Evolutionary conservation across 805 yeast species (phyloP).

Genomic region (Yamadazyma tumulicola): DNA sequence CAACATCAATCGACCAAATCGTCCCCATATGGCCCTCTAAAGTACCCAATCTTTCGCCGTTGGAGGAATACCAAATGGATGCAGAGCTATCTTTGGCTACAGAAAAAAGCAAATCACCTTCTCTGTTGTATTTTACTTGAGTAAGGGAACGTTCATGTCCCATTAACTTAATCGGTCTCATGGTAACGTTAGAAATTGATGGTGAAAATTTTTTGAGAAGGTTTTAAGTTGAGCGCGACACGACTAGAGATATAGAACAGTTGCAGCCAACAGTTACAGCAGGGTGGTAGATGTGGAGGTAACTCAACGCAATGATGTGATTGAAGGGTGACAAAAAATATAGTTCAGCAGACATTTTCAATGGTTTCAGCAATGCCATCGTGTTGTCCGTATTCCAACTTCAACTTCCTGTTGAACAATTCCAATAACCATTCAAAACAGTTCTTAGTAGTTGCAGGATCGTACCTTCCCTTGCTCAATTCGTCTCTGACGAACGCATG

Average conservation of each 20-base stretch:
- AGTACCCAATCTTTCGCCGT: slow-evolving; percentile 97
- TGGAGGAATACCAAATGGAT: slow-evolving; percentile 88
- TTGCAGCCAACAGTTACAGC: neutral
- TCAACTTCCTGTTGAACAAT: slow-evolving; percentile 65
- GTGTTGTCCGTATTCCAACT: slow-evolving; percentile 61
- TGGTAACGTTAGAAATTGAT: slow-evolving; percentile 9
- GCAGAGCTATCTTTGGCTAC: slow-evolving; percentile 90
- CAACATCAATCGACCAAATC: slow-evolving; percentile 90
- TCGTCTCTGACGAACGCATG: slow-evolving; percentile 84
- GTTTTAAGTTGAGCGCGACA: neutral
- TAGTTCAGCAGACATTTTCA: slow-evolving; percentile 67
- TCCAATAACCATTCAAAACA: slow-evolving; percentile 69
- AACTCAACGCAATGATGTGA: neutral
- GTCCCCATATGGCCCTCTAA: slow-evolving; percentile 84
- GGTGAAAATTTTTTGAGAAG: slow-evolving; percentile 11
- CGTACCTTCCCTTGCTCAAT: slow-evolving; percentile 74
- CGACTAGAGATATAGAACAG: neutral
- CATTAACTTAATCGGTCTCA: slow-evolving; percentile 61
- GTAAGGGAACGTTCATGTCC: slow-evolving; percentile 98
- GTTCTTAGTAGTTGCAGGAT: slow-evolving; percentile 67
- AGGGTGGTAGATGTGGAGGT: neutral
- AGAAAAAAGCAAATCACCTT: slow-evolving; percentile 90
- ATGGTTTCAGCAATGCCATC: slow-evolving; percentile 48
- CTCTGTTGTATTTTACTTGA: slow-evolving; percentile 91
- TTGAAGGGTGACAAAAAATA: neutral